Percentiles rank a stretch among this genome's conserved stretches.
Evolutionary conservation across 1,284 basidiomycete species (phyloP).

Genomic region (Macrocystidia cucumis): DNA sequence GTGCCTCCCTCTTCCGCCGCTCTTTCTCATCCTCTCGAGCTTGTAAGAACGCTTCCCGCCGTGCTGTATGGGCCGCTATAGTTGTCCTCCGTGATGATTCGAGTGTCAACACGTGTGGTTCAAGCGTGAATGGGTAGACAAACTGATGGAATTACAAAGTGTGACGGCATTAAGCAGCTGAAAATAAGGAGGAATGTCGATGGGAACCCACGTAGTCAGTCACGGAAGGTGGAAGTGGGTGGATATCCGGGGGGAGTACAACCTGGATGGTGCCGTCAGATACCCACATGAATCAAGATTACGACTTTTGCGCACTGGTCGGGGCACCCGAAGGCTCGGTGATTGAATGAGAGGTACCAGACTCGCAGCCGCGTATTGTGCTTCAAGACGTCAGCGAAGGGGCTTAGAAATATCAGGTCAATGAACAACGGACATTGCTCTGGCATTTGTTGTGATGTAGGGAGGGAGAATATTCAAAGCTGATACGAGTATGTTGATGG

Average conservation of each 20-base stretch:
- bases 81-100: conserved; percentile 64
- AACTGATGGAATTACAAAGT: conserved; percentile 47
- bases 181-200: not conserved
- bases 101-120: conserved; percentile 73
- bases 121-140: conserved; percentile 89
- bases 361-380: conserved; percentile 70
- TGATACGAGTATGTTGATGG: too few species aligned
- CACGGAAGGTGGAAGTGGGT: conserved; percentile 85
- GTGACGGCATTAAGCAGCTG: not conserved
- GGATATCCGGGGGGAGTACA: conserved; percentile 80
- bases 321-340: conserved; percentile 81
- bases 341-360: conserved; percentile 85
- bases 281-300: conserved; percentile 2
- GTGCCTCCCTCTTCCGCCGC: conserved; percentile 64
- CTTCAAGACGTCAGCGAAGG: too few species aligned
- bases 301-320: conserved; percentile 43
- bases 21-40: conserved; percentile 74
- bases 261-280: conserved; percentile 43
- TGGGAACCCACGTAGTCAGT: conserved; percentile 75
- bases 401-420: too few species aligned
- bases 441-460: too few species aligned
- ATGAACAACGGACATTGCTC: too few species aligned
- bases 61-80: conserved; percentile 54
- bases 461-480: too few species aligned
- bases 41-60: conserved; percentile 63